A percentile compares a stretch with the other conserved stretches of the same genome.
These are phyloP conservation scores for Aureobasidium melanogenum DNA, from an alignment of 2,329 filamentous ascomycete species.

Conservation along the genomic window DNA sequence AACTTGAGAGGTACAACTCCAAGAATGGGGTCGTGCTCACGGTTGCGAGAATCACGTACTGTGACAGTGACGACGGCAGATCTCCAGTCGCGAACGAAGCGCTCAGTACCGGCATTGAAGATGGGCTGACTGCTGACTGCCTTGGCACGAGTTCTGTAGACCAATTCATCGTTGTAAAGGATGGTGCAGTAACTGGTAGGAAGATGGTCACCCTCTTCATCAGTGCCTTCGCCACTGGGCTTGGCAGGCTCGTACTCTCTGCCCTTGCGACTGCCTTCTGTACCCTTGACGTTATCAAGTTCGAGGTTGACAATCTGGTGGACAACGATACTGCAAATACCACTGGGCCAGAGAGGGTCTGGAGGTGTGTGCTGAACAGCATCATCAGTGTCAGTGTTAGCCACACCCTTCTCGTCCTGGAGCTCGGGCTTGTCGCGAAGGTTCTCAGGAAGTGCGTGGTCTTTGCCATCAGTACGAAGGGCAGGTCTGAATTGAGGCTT, in stretches of 20 bases:
- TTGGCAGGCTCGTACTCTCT: constrained; percentile 85
- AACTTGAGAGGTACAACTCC: constrained; percentile 85
- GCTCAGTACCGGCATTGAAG: constrained; percentile 92
- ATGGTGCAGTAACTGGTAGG: constrained; percentile 95
- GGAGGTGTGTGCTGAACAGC: constrained; percentile 84
- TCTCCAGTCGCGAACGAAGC: constrained; percentile 88
- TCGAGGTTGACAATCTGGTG: constrained; percentile 95
- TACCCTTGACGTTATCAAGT: constrained; percentile 83
- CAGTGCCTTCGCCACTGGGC: constrained; percentile 72
- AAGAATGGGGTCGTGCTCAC: constrained; percentile 89
- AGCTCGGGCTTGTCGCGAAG: constrained; percentile 67
- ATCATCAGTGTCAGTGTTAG: constrained; percentile 67
- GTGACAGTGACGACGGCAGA: constrained; percentile 78
- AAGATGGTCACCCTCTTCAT: constrained; percentile 69
- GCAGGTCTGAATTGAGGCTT: constrained; percentile 83
- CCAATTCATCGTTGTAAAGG: constrained; percentile 74
- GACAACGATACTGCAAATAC: constrained; percentile 74
- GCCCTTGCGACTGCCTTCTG: constrained; percentile 68
- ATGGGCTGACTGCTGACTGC: constrained; percentile 91
- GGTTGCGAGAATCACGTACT: constrained; percentile 78
- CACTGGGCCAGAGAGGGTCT: constrained; percentile 92
- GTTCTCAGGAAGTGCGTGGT: constrained; percentile 63
- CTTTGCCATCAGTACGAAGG: constrained; percentile 77
- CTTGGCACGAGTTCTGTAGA: constrained; percentile 91
- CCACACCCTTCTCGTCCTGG: constrained; percentile 77